These are phyloP conservation scores for Nicotiana knightiana DNA, from an alignment of 257 asterid species.

Conservation along the genomic window DNA sequence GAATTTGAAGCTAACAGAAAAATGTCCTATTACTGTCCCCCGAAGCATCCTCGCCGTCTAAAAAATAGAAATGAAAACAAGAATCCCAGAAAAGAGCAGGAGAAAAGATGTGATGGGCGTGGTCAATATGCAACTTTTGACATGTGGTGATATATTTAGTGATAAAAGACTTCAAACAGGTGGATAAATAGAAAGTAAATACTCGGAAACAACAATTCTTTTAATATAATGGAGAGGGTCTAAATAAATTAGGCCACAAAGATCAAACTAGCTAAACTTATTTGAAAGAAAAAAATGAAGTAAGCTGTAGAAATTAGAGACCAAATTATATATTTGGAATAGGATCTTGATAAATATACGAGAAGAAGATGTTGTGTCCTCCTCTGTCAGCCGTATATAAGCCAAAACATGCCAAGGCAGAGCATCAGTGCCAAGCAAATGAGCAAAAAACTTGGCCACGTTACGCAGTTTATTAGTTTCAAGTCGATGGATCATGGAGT, in stretches of 20 bases:
- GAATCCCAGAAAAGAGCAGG: not conserved
- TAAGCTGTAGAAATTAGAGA: not conserved
- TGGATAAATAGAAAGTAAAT: not conserved
- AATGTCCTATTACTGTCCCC: not conserved
- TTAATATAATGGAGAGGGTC: not conserved
- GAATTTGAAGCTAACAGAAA: not conserved
- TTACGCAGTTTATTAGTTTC: conserved; percentile 88
- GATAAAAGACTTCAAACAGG: too few species aligned
- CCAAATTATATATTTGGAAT: conserved; percentile 56
- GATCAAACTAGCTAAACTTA: not conserved
- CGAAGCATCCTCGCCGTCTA: not conserved
- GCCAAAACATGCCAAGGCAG: conserved; percentile 83
- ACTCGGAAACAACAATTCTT: not conserved
- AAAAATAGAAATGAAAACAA: not conserved
- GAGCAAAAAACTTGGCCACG: conserved; percentile 92
- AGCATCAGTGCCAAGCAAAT: conserved; percentile 78
- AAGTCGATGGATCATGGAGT: conserved; percentile 84
- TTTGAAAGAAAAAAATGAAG: not conserved
- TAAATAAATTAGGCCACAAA: not conserved
- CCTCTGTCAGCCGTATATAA: conserved; percentile 87
- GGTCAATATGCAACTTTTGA: not conserved
- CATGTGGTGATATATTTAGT: not conserved
- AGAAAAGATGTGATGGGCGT: not conserved
- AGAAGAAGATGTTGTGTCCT: conserved; percentile 93
- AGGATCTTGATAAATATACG: conserved; percentile 93